These are phyloP conservation scores for Pachysandra terminalis DNA, from an alignment of 164 flowering plant species.

Conservation along the genomic window DNA sequence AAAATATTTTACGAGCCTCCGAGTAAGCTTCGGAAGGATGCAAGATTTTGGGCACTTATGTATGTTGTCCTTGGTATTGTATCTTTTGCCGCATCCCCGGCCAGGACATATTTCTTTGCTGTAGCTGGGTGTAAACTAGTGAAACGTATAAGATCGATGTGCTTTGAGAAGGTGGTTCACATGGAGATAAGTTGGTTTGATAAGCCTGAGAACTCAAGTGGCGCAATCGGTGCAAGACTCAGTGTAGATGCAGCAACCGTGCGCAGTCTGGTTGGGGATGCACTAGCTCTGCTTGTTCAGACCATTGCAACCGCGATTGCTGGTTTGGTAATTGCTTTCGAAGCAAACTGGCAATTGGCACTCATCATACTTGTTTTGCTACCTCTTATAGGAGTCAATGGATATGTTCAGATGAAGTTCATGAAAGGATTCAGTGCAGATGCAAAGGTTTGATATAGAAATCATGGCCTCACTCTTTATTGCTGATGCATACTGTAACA, in stretches of 20 bases:
- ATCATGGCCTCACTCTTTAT: no score
- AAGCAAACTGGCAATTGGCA: conserved; percentile 12
- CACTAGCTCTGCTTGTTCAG: conserved; percentile 8
- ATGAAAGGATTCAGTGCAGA: no score
- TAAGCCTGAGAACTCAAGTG: conserved; percentile 10
- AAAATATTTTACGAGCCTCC: no score
- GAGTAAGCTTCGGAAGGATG: no score
- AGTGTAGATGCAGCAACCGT: conserved; percentile 11
- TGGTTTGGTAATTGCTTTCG: conserved; percentile 10
- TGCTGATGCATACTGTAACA: no score
- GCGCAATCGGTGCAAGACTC: conserved; percentile 14
- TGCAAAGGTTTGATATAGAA: conserved; percentile 5
- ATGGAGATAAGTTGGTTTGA: conserved; percentile 11
- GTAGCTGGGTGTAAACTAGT: conserved; percentile 11
- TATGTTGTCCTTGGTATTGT: conserved; percentile 1
- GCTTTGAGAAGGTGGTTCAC: no score
- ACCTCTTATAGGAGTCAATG: conserved; percentile 11
- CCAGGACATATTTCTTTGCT: conserved; percentile 6
- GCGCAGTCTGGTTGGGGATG: no score
- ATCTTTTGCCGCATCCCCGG: neutral
- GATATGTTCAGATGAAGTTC: conserved; percentile 11
- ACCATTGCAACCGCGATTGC: conserved; percentile 6
- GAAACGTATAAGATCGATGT: conserved; percentile 2
- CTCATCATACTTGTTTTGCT: conserved; percentile 8
- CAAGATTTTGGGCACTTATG: conserved; percentile 5